A percentile compares a stretch with the other conserved stretches of the same genome.
Evolutionary conservation across 2,329 filamentous ascomycete genomes (phyloP).

Genomic region (Microsporum audouinii): DNA sequence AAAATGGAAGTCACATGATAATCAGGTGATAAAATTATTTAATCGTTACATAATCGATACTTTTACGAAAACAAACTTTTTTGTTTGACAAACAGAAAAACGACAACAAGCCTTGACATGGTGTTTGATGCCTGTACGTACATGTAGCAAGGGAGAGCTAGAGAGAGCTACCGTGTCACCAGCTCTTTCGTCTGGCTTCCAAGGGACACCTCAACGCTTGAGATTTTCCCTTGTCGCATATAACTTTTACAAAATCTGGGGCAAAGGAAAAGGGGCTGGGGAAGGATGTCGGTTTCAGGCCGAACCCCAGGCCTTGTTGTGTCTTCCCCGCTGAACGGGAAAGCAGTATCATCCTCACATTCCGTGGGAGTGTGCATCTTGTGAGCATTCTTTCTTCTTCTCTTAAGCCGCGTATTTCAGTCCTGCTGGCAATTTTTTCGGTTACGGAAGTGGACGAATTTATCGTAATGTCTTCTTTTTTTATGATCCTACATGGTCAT

Average conservation of each 20-base stretch:
- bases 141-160: neutral
- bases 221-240: neutral
- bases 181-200: neutral
- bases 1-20: too few species aligned
- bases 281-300: conserved; percentile 1
- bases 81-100: neutral
- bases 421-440: neutral
- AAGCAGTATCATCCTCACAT: neutral
- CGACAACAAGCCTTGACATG: neutral
- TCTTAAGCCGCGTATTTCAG: neutral
- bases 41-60: too few species aligned
- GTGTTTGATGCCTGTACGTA: neutral
- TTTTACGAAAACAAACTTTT: too few species aligned
- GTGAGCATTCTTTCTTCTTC: conserved; percentile 3
- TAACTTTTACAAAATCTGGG: neutral
- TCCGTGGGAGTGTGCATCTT: neutral
- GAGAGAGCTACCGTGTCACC: neutral
- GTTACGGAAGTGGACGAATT: neutral
- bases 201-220: neutral
- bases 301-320: neutral
- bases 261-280: neutral
- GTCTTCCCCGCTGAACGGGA: neutral
- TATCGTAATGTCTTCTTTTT: neutral
- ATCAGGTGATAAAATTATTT: too few species aligned
- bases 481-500: neutral